A percentile compares a stretch with the other conserved stretches of the same genome.
These are phyloP conservation scores for Ophiostoma piceae DNA, from an alignment of 2,329 filamentous ascomycete genomes.

Conservation along the genomic window DNA sequence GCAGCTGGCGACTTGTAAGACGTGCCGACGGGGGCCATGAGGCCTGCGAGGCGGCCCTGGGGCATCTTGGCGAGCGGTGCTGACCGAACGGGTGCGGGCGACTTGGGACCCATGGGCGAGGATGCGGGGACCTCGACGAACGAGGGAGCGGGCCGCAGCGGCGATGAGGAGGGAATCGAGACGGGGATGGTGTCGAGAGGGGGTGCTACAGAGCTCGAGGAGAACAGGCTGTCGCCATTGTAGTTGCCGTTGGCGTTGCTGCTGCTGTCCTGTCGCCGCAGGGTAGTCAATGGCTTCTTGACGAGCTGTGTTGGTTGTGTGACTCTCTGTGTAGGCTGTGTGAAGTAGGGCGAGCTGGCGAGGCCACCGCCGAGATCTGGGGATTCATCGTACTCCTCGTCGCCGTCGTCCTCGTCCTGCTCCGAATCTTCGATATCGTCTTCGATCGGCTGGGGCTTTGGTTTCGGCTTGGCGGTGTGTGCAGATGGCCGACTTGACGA, in stretches of 20 bases:
- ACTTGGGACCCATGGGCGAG: constrained; percentile 59
- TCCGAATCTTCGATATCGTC: constrained; percentile 38
- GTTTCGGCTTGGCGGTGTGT: constrained; percentile 28
- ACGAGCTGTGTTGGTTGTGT: constrained; percentile 48
- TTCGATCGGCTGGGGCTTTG: constrained; percentile 12
- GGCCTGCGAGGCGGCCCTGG: constrained; percentile 46
- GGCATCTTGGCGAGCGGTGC: constrained; percentile 22
- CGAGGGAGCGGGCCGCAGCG: constrained; percentile 32
- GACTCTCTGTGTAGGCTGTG: constrained; percentile 43
- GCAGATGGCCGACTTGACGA: constrained; percentile 30
- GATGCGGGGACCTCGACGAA: constrained; percentile 86
- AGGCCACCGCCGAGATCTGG: constrained; percentile 33
- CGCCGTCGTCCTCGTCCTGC: constrained; percentile 36
- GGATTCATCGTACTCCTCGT: constrained; percentile 45
- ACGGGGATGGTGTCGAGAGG: constrained; percentile 24
- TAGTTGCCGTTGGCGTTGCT: constrained; percentile 1
- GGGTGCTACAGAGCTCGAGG: constrained; percentile 18
- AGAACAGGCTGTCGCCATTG: not conserved
- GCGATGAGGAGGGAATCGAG: constrained; percentile 39
- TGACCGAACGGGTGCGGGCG: constrained; percentile 37
- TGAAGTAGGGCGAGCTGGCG: constrained; percentile 42
- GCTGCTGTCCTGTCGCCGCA: constrained; percentile 28
- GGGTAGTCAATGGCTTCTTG: constrained; percentile 35
- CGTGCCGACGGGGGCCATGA: constrained; percentile 73
- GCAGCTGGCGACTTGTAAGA: constrained; percentile 53